phyloP scores from a whole-genome alignment of 2,329 filamentous ascomycete species.

The Trichothecium sympodiale region DNA sequence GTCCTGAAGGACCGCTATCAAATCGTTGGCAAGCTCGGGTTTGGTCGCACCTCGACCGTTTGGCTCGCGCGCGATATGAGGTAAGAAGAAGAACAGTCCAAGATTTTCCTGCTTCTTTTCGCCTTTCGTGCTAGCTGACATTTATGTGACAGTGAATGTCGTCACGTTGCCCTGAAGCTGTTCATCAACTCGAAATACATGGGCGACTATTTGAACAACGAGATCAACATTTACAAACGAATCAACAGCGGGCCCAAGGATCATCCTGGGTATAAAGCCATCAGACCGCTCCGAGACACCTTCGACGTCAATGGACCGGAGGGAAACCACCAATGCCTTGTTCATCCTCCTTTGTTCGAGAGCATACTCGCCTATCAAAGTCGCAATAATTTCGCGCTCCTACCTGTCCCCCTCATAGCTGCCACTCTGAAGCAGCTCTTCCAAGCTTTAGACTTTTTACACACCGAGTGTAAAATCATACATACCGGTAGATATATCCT shows the following conservation, averaged over 20 bases:
- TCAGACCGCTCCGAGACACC: constrained; percentile 23
- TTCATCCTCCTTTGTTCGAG: constrained; percentile 30
- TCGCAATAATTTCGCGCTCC: too few relatives aligned
- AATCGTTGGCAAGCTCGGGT: constrained; percentile 13
- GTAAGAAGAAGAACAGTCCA: constrained; percentile 1
- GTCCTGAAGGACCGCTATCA: constrained; percentile 11
- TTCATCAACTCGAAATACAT: constrained; percentile 14
- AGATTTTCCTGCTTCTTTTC: too few relatives aligned
- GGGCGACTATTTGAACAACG: constrained; percentile 16
- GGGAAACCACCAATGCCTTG: constrained; percentile 23
- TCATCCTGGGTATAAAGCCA: constrained; percentile 18
- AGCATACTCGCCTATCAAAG: too few relatives aligned
- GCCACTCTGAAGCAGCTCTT: constrained; percentile 18
- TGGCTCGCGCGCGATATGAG: constrained; percentile 5
- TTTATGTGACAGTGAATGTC: constrained; percentile 12
- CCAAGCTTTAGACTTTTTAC: constrained; percentile 26
- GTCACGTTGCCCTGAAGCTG: constrained; percentile 23
- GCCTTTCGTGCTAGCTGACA: too few relatives aligned
- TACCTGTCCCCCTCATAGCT: constrained; percentile 15
- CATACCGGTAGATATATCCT: constrained; percentile 26
- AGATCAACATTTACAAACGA: constrained; percentile 29
- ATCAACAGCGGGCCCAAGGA: constrained; percentile 15
- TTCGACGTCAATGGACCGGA: constrained; percentile 24
- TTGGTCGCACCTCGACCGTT: constrained; percentile 9
- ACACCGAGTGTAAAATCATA: constrained; percentile 27